These are phyloP conservation scores for Aspergillus brunneoviolaceus DNA, from an alignment of 2,329 filamentous ascomycete genomes.

Conservation along the genomic window DNA sequence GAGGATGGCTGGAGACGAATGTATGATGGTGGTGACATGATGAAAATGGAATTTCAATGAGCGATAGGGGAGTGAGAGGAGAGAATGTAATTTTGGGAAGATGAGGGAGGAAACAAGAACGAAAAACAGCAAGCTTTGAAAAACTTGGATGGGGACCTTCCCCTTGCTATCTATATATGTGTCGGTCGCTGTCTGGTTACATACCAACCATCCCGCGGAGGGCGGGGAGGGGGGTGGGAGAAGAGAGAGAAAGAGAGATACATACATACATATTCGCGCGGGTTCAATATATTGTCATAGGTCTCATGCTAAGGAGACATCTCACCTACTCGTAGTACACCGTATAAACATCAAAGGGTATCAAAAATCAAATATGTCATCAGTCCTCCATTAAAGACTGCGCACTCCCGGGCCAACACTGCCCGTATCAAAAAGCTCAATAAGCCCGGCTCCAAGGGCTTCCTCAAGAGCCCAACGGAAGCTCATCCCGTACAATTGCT, in stretches of 20 bases:
- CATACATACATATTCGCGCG: too few relatives aligned
- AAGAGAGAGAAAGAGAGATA: too few relatives aligned
- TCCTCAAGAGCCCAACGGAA: conserved; percentile 64
- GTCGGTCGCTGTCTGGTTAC: too few relatives aligned
- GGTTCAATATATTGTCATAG: too few relatives aligned
- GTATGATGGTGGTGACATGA: conserved; percentile 12
- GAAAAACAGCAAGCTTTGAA: not conserved
- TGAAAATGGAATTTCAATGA: not conserved
- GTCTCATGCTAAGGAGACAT: too few relatives aligned
- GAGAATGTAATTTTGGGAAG: not conserved
- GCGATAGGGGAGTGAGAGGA: not conserved
- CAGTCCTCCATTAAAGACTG: conserved; percentile 28
- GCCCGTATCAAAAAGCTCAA: conserved; percentile 64
- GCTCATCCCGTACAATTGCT: conserved; percentile 56
- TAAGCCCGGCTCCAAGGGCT: conserved; percentile 58
- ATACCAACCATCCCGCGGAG: too few relatives aligned
- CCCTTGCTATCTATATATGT: not conserved
- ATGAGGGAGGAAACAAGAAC: not conserved
- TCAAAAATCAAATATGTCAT: not conserved
- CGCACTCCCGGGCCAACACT: conserved; percentile 59
- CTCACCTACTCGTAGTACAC: too few relatives aligned
- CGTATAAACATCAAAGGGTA: too few relatives aligned
- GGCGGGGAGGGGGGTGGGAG: too few relatives aligned
- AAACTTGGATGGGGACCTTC: not conserved
- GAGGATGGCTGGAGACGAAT: conserved; percentile 29